These are phyloP conservation scores for Phyllosticta citribraziliensis DNA, from an alignment of 2,329 filamentous ascomycete species.

Conservation along the genomic window DNA sequence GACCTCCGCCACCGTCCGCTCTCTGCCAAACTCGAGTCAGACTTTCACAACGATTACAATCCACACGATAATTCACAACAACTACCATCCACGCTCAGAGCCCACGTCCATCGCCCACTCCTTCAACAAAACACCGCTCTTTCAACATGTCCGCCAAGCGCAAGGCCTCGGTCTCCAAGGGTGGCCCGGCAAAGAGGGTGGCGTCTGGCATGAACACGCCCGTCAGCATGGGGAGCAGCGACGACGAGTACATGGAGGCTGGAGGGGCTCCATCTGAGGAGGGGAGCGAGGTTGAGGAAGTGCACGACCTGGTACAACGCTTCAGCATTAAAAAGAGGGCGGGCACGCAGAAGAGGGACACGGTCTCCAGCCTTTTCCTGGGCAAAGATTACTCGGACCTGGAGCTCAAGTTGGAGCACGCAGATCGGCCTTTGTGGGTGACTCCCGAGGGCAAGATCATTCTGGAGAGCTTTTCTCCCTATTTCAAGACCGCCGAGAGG, in stretches of 20 bases:
- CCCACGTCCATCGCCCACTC: background rate
- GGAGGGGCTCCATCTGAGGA: slow-evolving; percentile 41
- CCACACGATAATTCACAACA: background rate
- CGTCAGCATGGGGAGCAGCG: slow-evolving; percentile 39
- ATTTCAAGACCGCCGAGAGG: slow-evolving; percentile 80
- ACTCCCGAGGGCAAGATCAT: slow-evolving; percentile 82
- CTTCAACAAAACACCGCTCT: background rate
- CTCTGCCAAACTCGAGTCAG: slow-evolving; percentile 22
- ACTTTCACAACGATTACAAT: slow-evolving; percentile 18
- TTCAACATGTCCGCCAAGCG: slow-evolving; percentile 36
- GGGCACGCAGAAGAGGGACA: slow-evolving; percentile 27
- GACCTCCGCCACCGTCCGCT: too few relatives aligned
- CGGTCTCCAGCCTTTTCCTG: slow-evolving; percentile 46
- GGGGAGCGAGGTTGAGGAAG: slow-evolving; percentile 33
- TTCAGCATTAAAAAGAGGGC: slow-evolving; percentile 35
- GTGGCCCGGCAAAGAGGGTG: slow-evolving; percentile 22
- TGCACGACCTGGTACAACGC: slow-evolving; percentile 33
- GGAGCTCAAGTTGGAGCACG: slow-evolving; percentile 76
- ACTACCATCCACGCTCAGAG: background rate
- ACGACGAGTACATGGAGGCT: slow-evolving; percentile 48
- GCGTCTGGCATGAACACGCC: slow-evolving; percentile 33
- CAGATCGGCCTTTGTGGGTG: slow-evolving; percentile 86
- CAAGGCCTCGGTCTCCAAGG: slow-evolving; percentile 29
- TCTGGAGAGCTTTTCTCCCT: slow-evolving; percentile 84
- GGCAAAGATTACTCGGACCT: slow-evolving; percentile 74